Evolutionary conservation across 75 land plant genomes (phyloP).

Genomic region (Larix kaempferi): DNA sequence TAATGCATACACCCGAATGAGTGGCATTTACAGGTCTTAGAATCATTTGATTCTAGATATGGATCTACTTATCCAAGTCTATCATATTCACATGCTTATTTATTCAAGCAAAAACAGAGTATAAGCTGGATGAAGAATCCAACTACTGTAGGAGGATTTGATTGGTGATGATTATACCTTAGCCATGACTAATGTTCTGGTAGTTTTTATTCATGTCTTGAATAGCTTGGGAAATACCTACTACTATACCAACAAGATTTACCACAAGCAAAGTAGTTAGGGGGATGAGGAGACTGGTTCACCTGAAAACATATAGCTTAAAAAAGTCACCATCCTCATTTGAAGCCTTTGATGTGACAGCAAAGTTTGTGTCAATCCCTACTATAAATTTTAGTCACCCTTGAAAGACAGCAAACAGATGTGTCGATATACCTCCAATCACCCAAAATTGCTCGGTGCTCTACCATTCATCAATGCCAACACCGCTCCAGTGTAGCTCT

Average conservation of each 20-base stretch:
- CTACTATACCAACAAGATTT: slow-evolving; percentile 78
- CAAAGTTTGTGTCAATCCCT: slow-evolving; percentile 85
- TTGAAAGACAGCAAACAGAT: slow-evolving; percentile 72
- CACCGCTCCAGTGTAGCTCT: slow-evolving; percentile 75
- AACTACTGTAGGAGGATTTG: too few relatives aligned
- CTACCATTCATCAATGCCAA: slow-evolving; percentile 69
- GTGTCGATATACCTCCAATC: slow-evolving; percentile 75
- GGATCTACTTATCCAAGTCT: too few relatives aligned
- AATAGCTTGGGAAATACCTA: slow-evolving; percentile 70
- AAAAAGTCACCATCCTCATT: slow-evolving; percentile 63
- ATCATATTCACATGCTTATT: too few relatives aligned
- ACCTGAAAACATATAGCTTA: slow-evolving; percentile 72
- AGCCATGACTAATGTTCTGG: too few relatives aligned
- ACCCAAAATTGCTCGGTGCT: slow-evolving; percentile 85
- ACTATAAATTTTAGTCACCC: slow-evolving; percentile 75
- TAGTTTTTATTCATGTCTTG: too few relatives aligned
- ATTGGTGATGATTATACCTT: too few relatives aligned
- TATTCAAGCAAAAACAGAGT: too few relatives aligned
- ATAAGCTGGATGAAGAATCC: too few relatives aligned
- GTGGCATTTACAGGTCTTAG: too few relatives aligned
- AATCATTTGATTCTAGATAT: too few relatives aligned
- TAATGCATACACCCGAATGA: too few relatives aligned
- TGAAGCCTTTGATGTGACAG: slow-evolving; percentile 71
- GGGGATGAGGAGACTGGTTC: slow-evolving; percentile 81
- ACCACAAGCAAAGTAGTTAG: slow-evolving; percentile 71